Percentiles rank a stretch among this genome's conserved stretches.
These are phyloP conservation scores for Buddleja alternifolia DNA, from an alignment of 257 asterid species.

Conservation along the genomic window DNA sequence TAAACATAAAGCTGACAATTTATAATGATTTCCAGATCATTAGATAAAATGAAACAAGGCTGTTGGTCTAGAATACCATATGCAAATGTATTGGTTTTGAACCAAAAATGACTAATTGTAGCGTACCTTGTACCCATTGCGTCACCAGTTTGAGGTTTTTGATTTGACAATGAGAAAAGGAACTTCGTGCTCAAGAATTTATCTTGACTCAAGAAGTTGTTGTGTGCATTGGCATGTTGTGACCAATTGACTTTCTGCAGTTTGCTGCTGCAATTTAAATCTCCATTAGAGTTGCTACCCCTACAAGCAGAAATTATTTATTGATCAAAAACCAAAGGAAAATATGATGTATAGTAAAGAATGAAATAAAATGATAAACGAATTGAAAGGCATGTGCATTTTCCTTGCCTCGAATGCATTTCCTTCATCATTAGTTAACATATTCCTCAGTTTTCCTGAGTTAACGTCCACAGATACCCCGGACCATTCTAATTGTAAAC, in stretches of 20 bases:
- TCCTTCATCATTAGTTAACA: conserved; percentile 38
- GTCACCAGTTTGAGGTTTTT: conserved; percentile 55
- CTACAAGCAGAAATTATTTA: conserved; percentile 37
- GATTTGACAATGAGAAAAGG: conserved; percentile 70
- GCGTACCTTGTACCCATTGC: conserved; percentile 59
- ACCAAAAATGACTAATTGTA: conserved; percentile 26
- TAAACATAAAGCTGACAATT: neutral
- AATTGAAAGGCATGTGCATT: conserved; percentile 12
- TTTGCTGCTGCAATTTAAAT: conserved; percentile 36
- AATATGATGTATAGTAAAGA: neutral
- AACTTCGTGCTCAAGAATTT: conserved; percentile 66
- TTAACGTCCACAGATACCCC: conserved; percentile 30
- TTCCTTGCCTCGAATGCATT: conserved; percentile 51
- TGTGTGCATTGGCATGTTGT: conserved; percentile 69
- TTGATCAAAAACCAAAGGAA: neutral
- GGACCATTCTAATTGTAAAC: conserved; percentile 6
- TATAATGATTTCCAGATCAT: neutral
- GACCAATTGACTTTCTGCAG: conserved; percentile 65
- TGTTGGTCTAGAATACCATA: neutral
- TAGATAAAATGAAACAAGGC: neutral
- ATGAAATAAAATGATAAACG: neutral
- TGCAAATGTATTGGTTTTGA: neutral
- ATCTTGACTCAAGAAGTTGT: conserved; percentile 57
- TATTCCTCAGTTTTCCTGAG: conserved; percentile 31
- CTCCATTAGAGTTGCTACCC: conserved; percentile 43